Evolutionary conservation across 108 stramenopile genomes (phyloP), one percentile per base, ranked within the genome.

Genomic region (Nannochloropsis oceanica): DNA sequence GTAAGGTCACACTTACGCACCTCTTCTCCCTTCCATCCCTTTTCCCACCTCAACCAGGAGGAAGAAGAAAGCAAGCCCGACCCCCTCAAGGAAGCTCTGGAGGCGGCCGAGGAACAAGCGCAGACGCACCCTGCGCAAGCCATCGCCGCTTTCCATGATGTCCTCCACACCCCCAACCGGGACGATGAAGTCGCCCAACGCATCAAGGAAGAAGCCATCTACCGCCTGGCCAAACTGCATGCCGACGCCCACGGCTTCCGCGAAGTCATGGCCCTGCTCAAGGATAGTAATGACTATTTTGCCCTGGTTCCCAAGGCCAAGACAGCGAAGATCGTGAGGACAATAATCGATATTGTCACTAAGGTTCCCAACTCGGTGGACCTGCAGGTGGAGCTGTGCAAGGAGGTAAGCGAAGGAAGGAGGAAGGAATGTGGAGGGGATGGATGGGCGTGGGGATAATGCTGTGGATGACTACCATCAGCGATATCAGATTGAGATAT

Each of bases 301-400:
- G 89, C 84, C 12, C 89, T 90, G 44, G 90, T 98, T 80, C 97
- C 96, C 87, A 98, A 98, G 93, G 98, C 99, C 50, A 96, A 96
- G 87, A 95, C 94, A 43, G 99, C 99, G 87, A 98, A 99, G 92
- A 95, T 99, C 18, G 91, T 92, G 44, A 91, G 92, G 82, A 92
- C 90, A 25, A 93, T 99, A n/a, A 90, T 99, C 25, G 98, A 99
- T 80, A 93, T 96, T 84, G 96, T 98, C 20, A 94, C 94, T 83
- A 84, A 86, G 79, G 91, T 95, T 82, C 96, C 98, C 11, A 90
- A 93, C 42, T 91, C 94, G 22, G 86, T 94, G 25, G 94, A 94
- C 42, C 93, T 96, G 93, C 92, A 93, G 84, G 85, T 88, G 26
- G 88, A 94, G 81, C 93, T 99, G 13, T 97, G 97, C 86, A 84